Evolutionary conservation across 352 stramenopile genomes (phyloP), one percentile per base, ranked within the genome.

Genomic region (Pythium angustatum): DNA sequence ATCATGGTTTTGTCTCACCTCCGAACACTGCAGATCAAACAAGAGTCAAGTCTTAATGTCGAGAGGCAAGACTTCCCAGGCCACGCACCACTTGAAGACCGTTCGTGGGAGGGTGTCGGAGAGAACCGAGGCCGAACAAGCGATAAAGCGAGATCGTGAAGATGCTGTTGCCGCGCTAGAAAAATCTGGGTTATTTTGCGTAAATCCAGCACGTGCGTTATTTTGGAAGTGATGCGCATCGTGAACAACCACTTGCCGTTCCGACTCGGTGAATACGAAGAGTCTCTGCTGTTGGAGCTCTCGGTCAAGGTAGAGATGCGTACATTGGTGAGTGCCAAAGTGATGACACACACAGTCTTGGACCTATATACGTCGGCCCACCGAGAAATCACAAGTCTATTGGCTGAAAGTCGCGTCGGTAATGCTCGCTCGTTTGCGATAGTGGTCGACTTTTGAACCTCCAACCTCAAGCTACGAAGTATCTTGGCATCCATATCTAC

Each of bases 371-470:
- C 48, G 8, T 30, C 59, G 10, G 47, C 48, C n/a, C 17, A 45
- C 6, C 31, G 26, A 3, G 59, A 59, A 31, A 48, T 55, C 48
- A n/a, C 19, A 2, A 38, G 34, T 5, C 30, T 41, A 17, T 26
- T 58, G 10, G 3, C 7, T 5, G 24, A 48, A 34, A 58, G 34
- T 22, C 30, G 36, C 36, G 4, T 53, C 9, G 4, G 2, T 1
- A 33, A 14, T 30, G 26, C n/a, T 3, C 14, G 10, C 9, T 58
- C 56, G 34, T 71, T 73, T 36, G 51, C 61, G 1, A 10, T 72
- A 1, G 50, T 68, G 48, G 53, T 52, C 15, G 63, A 76, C 11
- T 65, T 62, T 49, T 67, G 64, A 47, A 59, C 41, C 0, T 63
- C 44, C 28, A 55, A 49, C 14, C 40, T 34, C 0, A 56, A 27